Percentiles rank a stretch among this genome's conserved stretches.
Evolutionary conservation across 2,329 filamentous ascomycete species (phyloP).

Genomic region (Fusarium aywerte): DNA sequence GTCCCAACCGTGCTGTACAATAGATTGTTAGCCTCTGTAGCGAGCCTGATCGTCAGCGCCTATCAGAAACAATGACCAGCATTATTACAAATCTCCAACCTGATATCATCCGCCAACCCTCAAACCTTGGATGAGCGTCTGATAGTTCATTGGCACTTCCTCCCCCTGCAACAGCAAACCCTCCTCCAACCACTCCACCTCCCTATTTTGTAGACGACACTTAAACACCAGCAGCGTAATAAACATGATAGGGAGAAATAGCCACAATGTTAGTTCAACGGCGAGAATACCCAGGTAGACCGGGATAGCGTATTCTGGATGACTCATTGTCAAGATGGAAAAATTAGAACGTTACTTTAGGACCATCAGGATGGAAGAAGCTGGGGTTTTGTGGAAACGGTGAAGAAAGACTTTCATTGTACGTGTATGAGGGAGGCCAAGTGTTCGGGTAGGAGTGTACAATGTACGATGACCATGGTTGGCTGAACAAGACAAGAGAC

Average conservation of each 20-base stretch:
- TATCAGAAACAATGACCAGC: neutral
- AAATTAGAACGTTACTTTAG: neutral
- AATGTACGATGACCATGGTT: conserved; percentile 32
- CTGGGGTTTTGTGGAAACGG: conserved; percentile 8
- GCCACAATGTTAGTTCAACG: conserved; percentile 32
- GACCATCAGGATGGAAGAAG: neutral
- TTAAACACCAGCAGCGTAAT: conserved; percentile 18
- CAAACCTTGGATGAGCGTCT: neutral
- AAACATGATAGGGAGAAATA: conserved; percentile 31
- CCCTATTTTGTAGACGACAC: conserved; percentile 13
- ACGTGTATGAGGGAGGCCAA: conserved; percentile 4
- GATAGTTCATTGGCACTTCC: conserved; percentile 20
- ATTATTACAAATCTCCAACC: neutral
- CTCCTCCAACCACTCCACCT: conserved; percentile 31
- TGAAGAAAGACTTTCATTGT: conserved; percentile 14
- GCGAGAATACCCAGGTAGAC: conserved; percentile 34
- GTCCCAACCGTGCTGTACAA: neutral
- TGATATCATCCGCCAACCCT: neutral
- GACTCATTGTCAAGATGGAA: conserved; percentile 26
- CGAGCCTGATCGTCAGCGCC: neutral
- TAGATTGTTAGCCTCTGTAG: neutral
- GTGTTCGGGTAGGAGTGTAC: conserved; percentile 28
- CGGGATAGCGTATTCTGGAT: conserved; percentile 34
- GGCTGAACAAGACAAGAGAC: conserved; percentile 40
- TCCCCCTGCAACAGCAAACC: conserved; percentile 17